Base-by-base conservation (phyloP, 208 protist species). In the Acanthamoeba healyi region DNA sequence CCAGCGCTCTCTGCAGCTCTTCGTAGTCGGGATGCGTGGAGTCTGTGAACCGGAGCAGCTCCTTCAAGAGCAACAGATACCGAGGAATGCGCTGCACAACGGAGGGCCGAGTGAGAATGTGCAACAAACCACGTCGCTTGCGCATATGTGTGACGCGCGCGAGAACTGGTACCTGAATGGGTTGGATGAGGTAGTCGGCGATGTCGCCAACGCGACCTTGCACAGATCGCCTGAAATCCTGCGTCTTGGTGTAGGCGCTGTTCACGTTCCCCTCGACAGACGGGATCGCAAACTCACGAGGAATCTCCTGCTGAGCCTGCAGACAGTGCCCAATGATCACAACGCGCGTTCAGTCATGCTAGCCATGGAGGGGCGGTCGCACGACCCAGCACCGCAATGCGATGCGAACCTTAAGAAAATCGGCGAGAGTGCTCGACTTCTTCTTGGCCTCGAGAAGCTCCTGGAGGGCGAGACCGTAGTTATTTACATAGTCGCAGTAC, bases 401-500 rank as follows among this genome's bases (percentile, higher is more conserved):
- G 22, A 34, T 29, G n/a, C 19, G 61, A 29, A 34, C 61, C 14
- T 26, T 7, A 12, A 70, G 61, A 24, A 70, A 70, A 26, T 70
- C 61, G 29, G 61, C 61, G 29, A 70, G 61, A 10, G 61, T 5
- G 26, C 14, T 29, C 5, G 61, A 70, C 29, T 70, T 70, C 61
- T 70, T 70, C 61, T 70, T 70, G 19, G 61, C 61, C 7, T 70
- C 61, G 19, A 70, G 61, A 26, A 70, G 61, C 22, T 70, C 61
- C 29, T 70, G 61, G 26, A 70, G 61, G 26, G 61, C 61, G 29
- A 34, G 22, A 26, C 61, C 61, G 22, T 70, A 70, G 61, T 70
- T 70, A 70, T 70, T 70, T 36, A 70, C 61, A 70, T 70, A 70
- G 29, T 70, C 61, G 61, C 61, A 70, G 61, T 70, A 70, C 19